These are phyloP conservation scores for Irpex sp. DNA, from an alignment of 1,284 basidiomycete species.

Conservation along the genomic window DNA sequence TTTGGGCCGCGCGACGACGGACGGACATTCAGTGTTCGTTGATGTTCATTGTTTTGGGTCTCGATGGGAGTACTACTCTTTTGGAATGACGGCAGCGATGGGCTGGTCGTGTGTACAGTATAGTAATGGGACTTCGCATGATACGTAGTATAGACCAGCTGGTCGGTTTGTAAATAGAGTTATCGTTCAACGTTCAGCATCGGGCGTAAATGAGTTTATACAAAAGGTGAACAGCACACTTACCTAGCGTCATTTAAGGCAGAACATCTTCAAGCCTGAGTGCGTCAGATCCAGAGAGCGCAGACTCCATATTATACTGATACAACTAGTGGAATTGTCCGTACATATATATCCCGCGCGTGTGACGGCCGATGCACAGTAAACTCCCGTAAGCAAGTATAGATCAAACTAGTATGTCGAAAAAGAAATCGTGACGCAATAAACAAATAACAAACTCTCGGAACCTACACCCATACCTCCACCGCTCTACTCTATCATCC, in stretches of 20 bases:
- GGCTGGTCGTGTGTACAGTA: background rate
- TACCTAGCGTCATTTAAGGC: too few relatives aligned
- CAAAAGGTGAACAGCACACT: too few relatives aligned
- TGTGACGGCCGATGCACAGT: background rate
- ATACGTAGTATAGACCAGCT: background rate
- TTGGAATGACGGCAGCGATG: background rate
- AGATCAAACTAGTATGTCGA: background rate
- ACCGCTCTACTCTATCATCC: background rate
- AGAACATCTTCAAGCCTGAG: too few relatives aligned
- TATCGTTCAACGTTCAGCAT: background rate
- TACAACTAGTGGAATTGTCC: background rate
- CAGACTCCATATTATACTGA: background rate
- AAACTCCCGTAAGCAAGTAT: background rate
- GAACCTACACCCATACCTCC: background rate
- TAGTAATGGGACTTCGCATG: background rate
- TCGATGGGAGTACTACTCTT: background rate
- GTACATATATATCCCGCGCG: background rate
- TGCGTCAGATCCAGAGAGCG: background rate
- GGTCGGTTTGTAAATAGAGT: background rate
- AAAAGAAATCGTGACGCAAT: slow-evolving; percentile 10
- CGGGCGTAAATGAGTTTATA: too few relatives aligned
- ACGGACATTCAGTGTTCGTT: background rate
- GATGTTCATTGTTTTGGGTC: background rate
- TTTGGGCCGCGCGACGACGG: background rate
- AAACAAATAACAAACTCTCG: slow-evolving; percentile 8